These are phyloP conservation scores for Trichoderma gracile DNA, from an alignment of 2,329 filamentous ascomycete genomes.

Conservation along the genomic window DNA sequence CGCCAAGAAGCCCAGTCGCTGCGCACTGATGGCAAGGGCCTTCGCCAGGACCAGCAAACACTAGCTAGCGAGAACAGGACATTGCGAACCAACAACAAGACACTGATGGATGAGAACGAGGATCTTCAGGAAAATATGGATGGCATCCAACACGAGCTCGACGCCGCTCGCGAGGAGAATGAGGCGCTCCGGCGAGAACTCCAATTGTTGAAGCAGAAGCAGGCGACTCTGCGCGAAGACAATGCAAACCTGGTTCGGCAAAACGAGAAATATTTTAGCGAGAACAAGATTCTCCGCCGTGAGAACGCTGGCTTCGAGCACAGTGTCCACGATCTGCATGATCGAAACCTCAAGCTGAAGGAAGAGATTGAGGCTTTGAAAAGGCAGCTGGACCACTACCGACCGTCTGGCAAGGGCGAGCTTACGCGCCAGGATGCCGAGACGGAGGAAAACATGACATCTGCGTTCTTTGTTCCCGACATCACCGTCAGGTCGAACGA, in stretches of 20 bases:
- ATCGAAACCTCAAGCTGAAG: slow-evolving; percentile 50
- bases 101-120: slow-evolving; percentile 46
- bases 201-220: slow-evolving; percentile 46
- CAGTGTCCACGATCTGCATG: slow-evolving; percentile 48
- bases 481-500: slow-evolving; percentile 54
- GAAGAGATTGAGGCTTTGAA: slow-evolving; percentile 50
- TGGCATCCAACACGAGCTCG: slow-evolving; percentile 45
- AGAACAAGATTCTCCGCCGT: slow-evolving; percentile 51
- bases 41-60: slow-evolving; percentile 47
- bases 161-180: slow-evolving; percentile 44
- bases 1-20: slow-evolving; percentile 46
- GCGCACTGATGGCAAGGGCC: slow-evolving; percentile 44
- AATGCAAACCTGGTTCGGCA: slow-evolving; percentile 55
- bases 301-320: slow-evolving; percentile 53
- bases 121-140: slow-evolving; percentile 47
- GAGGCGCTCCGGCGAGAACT: slow-evolving; percentile 44
- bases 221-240: slow-evolving; percentile 49
- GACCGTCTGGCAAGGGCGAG: slow-evolving; percentile 42
- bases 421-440: slow-evolving; percentile 40
- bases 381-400: slow-evolving; percentile 47
- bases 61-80: slow-evolving; percentile 48
- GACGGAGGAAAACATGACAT: slow-evolving; percentile 58
- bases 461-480: slow-evolving; percentile 59
- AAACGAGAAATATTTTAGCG: slow-evolving; percentile 56
- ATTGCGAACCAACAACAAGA: slow-evolving; percentile 45